phyloP scores from a whole-genome alignment of 2,329 filamentous ascomycete genomes.

The Beauveria sp. region DNA sequence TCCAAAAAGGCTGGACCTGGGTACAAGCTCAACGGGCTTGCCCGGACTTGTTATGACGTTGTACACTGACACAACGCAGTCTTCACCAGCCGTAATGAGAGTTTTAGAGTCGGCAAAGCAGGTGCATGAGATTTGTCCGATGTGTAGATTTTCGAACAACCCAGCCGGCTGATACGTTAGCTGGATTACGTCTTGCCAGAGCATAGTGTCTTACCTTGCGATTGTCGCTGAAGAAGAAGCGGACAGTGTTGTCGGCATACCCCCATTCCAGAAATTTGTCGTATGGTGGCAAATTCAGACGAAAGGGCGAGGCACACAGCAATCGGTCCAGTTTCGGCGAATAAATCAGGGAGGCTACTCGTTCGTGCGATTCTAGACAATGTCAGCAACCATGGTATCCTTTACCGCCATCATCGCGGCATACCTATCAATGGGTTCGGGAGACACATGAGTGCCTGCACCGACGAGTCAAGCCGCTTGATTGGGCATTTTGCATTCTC shows the following conservation, averaged over 20 bases:
- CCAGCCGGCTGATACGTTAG: conserved; percentile 54
- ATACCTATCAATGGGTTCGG: conserved; percentile 68
- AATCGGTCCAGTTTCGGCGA: conserved; percentile 74
- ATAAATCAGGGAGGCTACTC: conserved; percentile 71
- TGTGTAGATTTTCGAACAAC: conserved; percentile 88
- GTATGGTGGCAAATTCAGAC: conserved; percentile 82
- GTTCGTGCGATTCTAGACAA: conserved; percentile 57
- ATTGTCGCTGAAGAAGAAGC: conserved; percentile 81
- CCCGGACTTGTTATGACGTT: conserved; percentile 54
- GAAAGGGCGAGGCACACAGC: conserved; percentile 74
- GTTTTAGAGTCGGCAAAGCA: conserved; percentile 85
- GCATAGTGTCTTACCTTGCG: conserved; percentile 49
- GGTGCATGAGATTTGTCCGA: conserved; percentile 78
- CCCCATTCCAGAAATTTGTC: conserved; percentile 96
- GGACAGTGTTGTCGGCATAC: conserved; percentile 84
- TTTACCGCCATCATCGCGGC: conserved; percentile 11
- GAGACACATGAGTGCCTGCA: conserved; percentile 67
- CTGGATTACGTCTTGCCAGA: conserved; percentile 5
- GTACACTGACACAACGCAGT: conserved; percentile 86
- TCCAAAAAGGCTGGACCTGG: conserved; percentile 76
- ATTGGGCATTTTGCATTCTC: conserved; percentile 60
- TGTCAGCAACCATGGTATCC: background rate
- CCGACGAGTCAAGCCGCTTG: conserved; percentile 68
- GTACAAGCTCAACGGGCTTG: conserved; percentile 71
- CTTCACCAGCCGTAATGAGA: conserved; percentile 82